These are phyloP conservation scores for Candida sakaeoensis DNA, from an alignment of 805 yeast genomes.

Conservation along the genomic window DNA sequence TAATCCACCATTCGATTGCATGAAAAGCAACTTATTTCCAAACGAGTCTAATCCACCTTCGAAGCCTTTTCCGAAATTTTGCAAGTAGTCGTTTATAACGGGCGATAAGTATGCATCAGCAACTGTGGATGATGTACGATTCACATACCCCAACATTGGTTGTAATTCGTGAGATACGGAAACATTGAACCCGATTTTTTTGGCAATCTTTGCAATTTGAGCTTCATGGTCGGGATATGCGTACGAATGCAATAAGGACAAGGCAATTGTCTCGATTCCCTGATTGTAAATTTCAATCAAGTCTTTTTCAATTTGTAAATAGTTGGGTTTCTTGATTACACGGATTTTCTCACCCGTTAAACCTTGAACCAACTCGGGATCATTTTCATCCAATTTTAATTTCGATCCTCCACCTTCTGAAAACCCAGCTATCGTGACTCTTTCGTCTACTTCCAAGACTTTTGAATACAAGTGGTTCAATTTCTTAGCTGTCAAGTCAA, in stretches of 20 bases:
- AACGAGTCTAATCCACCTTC: slow-evolving; percentile 35
- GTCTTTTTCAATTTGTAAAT: slow-evolving; percentile 17
- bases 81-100: slow-evolving; percentile 30
- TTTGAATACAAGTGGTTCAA: slow-evolving; percentile 67
- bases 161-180: slow-evolving; percentile 39
- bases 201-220: slow-evolving; percentile 31
- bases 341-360: slow-evolving; percentile 31
- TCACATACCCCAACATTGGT: slow-evolving; percentile 44
- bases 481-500: slow-evolving; percentile 73
- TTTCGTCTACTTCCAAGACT: slow-evolving; percentile 84
- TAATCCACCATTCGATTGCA: slow-evolving; percentile 97
- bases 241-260: slow-evolving; percentile 39
- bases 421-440: slow-evolving; percentile 74
- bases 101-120: slow-evolving; percentile 45
- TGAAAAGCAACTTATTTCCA: slow-evolving; percentile 67
- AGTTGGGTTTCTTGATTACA: slow-evolving; percentile 30
- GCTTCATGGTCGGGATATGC: slow-evolving; percentile 38
- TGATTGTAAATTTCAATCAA: slow-evolving; percentile 22
- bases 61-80: slow-evolving; percentile 38
- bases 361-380: slow-evolving; percentile 33
- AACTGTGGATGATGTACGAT: slow-evolving; percentile 39
- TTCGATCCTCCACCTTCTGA: slow-evolving; percentile 63
- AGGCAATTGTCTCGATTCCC: slow-evolving; percentile 29
- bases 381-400: slow-evolving; percentile 19
- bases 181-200: slow-evolving; percentile 34